Conservation (phyloP, 306 rosid species). For the Castanea mollissima region DNA sequence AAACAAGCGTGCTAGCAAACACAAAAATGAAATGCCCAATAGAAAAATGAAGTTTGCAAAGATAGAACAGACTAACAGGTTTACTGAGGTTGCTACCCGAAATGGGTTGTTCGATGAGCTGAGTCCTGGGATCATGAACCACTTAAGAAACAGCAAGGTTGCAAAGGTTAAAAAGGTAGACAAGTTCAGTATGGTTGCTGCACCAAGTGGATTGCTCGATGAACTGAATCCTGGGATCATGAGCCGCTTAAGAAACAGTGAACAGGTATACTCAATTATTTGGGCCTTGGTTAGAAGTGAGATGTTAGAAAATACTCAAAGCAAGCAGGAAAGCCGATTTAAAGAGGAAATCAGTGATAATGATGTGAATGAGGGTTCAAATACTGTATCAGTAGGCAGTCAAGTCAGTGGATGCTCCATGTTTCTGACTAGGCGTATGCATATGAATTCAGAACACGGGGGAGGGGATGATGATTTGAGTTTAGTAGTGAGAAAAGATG, state of each 20-base stretch:
- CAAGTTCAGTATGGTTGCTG: background rate
- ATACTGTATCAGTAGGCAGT: background rate
- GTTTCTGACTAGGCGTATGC: background rate
- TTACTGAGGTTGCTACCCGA: background rate
- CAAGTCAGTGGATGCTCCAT: background rate
- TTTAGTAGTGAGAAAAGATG: background rate
- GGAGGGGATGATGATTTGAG: background rate
- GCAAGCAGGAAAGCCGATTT: background rate
- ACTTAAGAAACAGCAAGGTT: background rate
- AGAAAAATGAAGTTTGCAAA: background rate
- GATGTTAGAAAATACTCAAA: background rate
- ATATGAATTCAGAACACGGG: background rate
- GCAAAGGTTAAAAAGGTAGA: background rate
- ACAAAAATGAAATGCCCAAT: background rate
- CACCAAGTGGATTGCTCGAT: background rate
- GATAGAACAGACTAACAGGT: background rate
- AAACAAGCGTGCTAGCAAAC: background rate
- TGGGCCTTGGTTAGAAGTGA: background rate
- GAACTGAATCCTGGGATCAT: background rate
- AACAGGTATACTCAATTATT: background rate
- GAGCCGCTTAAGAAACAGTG: background rate
- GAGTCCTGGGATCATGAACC: background rate
- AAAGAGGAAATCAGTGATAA: background rate
- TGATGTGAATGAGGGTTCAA: background rate
- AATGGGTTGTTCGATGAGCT: background rate